phyloP scores from a whole-genome alignment of 257 asterid genomes.

The Prunella vulgaris region DNA sequence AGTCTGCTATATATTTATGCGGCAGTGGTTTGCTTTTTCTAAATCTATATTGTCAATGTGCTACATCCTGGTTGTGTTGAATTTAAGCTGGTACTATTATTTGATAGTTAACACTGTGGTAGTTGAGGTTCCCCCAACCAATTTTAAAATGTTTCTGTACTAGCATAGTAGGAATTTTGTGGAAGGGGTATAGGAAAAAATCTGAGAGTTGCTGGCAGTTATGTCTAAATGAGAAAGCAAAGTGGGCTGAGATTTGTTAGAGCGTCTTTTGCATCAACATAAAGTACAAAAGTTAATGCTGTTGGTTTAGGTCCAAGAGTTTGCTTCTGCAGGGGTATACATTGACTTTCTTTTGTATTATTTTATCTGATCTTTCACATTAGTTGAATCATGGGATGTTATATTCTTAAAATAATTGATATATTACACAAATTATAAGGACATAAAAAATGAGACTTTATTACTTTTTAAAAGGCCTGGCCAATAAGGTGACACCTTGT shows the following conservation, averaged over 20 bases:
- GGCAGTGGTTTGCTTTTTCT: not conserved
- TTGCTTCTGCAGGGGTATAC: slow-evolving; percentile 6
- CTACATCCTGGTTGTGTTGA: not conserved
- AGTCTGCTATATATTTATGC: not conserved
- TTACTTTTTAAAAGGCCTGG: slow-evolving; percentile 16
- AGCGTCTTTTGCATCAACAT: slow-evolving; percentile 4
- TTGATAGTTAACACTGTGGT: not conserved
- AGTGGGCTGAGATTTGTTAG: slow-evolving; percentile 7
- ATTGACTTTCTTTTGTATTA: not conserved
- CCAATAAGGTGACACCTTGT: not conserved
- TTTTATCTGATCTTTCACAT: not conserved
- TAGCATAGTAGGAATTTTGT: not conserved
- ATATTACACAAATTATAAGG: not conserved
- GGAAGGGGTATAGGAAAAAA: not conserved
- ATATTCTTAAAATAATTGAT: not conserved
- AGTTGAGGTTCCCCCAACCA: not conserved
- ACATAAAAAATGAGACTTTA: not conserved
- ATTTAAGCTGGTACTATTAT: slow-evolving; percentile 2
- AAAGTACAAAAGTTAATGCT: not conserved
- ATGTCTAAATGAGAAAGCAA: slow-evolving; percentile 4
- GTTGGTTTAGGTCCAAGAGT: not conserved
- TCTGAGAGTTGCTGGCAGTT: not conserved
- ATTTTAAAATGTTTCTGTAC: not conserved
- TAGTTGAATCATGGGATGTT: not conserved
- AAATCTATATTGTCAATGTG: not conserved